Evolutionary conservation across 306 rosid genomes (phyloP).

Genomic region (Carpinus fangiana): DNA sequence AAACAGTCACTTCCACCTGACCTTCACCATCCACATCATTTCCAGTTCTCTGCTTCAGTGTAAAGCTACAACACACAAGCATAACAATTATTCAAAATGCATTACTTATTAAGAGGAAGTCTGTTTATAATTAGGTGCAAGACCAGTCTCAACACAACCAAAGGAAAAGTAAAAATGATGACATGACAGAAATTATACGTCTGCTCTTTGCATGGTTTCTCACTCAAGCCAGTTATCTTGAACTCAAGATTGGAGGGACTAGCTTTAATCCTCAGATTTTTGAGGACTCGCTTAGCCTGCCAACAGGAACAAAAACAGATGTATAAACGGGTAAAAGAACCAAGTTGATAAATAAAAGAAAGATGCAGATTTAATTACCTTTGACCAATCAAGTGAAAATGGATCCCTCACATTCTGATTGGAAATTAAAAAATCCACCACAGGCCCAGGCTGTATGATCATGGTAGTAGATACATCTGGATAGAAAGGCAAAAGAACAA

Average conservation of each 20-base stretch:
- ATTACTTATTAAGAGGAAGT: background rate
- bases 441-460: constrained; percentile 86
- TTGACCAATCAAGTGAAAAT: constrained; percentile 66
- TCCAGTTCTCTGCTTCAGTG: constrained; percentile 52
- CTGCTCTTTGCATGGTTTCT: constrained; percentile 72
- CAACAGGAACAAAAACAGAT: background rate
- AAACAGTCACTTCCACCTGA: constrained; percentile 63
- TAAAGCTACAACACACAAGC: constrained; percentile 45
- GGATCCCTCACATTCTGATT: constrained; percentile 84
- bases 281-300: constrained; percentile 81
- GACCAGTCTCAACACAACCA: background rate
- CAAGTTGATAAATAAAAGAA: background rate
- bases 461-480: constrained; percentile 93
- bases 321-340: background rate
- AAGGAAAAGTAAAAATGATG: background rate
- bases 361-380: constrained; percentile 45
- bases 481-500: background rate
- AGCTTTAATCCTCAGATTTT: constrained; percentile 71
- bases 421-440: constrained; percentile 78
- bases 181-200: constrained; percentile 33
- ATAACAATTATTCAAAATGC: constrained; percentile 3
- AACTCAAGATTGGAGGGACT: constrained; percentile 73
- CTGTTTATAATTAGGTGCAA: background rate
- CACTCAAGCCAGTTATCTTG: constrained; percentile 89
- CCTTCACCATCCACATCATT: constrained; percentile 38